Conservation (phyloP, 495 filamentous ascomycete genomes). For the Amphirosellinia nigrospora region DNA sequence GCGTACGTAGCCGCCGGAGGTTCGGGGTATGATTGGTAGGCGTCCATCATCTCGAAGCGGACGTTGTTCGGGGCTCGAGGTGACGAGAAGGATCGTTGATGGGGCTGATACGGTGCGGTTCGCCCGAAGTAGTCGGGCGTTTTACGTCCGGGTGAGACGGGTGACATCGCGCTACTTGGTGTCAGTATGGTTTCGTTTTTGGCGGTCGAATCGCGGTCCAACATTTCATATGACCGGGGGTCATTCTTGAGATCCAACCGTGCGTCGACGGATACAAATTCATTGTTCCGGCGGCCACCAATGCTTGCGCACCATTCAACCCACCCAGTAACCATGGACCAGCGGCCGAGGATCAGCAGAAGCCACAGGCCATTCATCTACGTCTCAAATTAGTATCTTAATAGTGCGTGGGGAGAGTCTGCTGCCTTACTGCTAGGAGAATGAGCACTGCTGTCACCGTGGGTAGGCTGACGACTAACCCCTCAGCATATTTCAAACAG, state of each 20-base stretch:
- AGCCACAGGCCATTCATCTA: conserved; percentile 86
- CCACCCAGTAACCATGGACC: conserved; percentile 86
- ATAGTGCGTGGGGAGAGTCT: conserved; percentile 11
- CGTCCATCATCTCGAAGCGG: conserved; percentile 48
- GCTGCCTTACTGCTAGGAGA: conserved; percentile 71
- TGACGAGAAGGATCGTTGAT: conserved; percentile 55
- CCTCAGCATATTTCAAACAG: conserved; percentile 65
- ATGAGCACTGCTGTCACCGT: conserved; percentile 82
- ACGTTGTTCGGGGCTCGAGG: conserved; percentile 48
- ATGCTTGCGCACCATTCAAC: conserved; percentile 57
- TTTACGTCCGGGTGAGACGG: conserved; percentile 41
- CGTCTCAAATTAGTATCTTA: conserved; percentile 9
- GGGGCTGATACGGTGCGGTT: conserved; percentile 52
- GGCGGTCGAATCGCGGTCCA: conserved; percentile 59
- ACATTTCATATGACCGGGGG: conserved; percentile 82
- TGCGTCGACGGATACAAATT: conserved; percentile 90
- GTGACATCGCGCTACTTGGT: conserved; percentile 51
- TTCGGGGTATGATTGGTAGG: conserved; percentile 35
- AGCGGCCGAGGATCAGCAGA: conserved; percentile 78
- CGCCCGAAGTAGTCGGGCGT: conserved; percentile 58
- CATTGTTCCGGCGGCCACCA: conserved; percentile 57
- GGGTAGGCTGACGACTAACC: conserved; percentile 70
- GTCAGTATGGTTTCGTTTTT: conserved; percentile 53
- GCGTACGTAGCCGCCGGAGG: conserved; percentile 27
- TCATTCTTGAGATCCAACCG: conserved; percentile 65